These are phyloP conservation scores for Botrytis pseudocinerea DNA, from an alignment of 2,329 filamentous ascomycete genomes.

Conservation along the genomic window DNA sequence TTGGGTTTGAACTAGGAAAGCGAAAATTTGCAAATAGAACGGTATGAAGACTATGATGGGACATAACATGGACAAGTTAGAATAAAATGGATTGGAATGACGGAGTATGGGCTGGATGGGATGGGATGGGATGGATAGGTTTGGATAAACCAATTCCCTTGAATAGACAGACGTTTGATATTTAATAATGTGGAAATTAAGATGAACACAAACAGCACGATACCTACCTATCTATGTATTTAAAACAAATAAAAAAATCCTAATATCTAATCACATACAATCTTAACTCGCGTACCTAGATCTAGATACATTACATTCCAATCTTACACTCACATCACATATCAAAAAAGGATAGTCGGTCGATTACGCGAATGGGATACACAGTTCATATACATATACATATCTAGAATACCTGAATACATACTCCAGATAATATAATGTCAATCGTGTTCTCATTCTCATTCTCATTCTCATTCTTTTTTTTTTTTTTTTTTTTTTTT, in stretches of 20 bases:
- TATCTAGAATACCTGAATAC: no score
- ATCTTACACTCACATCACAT: no score
- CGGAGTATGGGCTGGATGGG: neutral
- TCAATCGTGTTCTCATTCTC: no score
- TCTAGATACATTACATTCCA: no score
- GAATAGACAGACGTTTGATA: neutral
- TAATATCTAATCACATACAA: neutral
- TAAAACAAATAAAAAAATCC: neutral
- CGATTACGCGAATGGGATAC: no score
- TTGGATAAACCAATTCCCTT: neutral
- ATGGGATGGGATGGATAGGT: neutral
- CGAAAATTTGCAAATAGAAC: neutral
- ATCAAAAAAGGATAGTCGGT: no score
- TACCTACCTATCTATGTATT: neutral
- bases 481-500: no score
- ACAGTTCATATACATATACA: no score
- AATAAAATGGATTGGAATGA: neutral
- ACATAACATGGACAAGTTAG: neutral
- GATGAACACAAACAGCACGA: neutral
- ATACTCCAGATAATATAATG: no score
- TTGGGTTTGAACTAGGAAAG: neutral
- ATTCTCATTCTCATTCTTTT: no score
- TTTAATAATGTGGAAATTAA: neutral
- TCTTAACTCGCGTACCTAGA: no score
- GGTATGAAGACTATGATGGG: neutral